Base-by-base conservation (phyloP, 2,329 filamentous ascomycete genomes). In the Juglanconis oblonga region DNA sequence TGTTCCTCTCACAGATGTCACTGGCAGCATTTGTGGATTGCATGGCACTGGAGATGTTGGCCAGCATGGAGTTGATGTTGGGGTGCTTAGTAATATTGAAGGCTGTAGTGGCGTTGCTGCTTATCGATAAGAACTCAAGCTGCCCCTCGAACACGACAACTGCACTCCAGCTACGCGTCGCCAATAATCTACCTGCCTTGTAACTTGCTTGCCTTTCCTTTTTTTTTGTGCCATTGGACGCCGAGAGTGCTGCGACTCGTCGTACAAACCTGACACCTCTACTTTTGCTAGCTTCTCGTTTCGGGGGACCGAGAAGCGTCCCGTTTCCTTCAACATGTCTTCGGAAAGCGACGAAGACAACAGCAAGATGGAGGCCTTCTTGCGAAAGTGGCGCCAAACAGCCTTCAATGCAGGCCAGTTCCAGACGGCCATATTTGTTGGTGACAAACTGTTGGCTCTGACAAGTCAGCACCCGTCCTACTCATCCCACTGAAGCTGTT, bases 341-440 rank as follows among this genome's bases (percentile, higher is more conserved):
- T 52, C 56, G 17, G 62, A 63, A 38, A 50, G 62, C 42, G 58
- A 61, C 24, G 48, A 58, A 56, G 62, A 63, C 50, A 58, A 55
- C 52, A 52, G 53, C 44, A 64, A 55, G 51, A 98, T 99, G 95
- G 92, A 98, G 81, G 88, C 87, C 70, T 97, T 94, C 76, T 83
- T 99, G 71, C 89, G 93, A 72, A 89, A 91, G 71, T 99, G 95
- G 95, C 86, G 93, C 72, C 91, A 97, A 77, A 92, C 97, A 79
- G 93, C 94, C 72, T 81, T 97, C 70, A 94, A 96, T 77, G 95
- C 96, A 75, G 92, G 95, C 65, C 95, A 99, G 73, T 93, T 97
- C 74, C 94, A 98, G 66, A 91, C 94, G 38, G 95, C 95, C 71
- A 94, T 98, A 68, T 98, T 96, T 73, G 92, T 98, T 65, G 95